Evolutionary conservation across 331 rosid genomes (phyloP).

Genomic region (Malus hybrid): DNA sequence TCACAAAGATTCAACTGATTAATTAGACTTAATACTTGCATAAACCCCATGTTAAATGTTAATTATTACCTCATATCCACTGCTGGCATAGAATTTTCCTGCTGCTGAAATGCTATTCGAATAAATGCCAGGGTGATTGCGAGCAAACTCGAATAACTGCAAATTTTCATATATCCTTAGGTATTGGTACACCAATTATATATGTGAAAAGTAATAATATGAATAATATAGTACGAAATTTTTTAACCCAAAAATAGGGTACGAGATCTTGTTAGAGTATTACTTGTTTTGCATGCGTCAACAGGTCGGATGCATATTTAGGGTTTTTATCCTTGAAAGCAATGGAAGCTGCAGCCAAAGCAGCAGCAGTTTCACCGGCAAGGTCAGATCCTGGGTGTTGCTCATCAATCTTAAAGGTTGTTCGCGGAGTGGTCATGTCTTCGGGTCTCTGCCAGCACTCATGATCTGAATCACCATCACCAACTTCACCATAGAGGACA

Average conservation of each 20-base stretch:
- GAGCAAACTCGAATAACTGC: constrained; percentile 50
- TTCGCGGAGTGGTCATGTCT: constrained; percentile 52
- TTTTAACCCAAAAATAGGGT: background rate
- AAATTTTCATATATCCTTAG: background rate
- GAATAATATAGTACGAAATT: background rate
- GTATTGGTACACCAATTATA: background rate
- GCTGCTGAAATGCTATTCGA: constrained; percentile 34
- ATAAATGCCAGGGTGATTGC: constrained; percentile 30
- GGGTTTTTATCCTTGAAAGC: constrained; percentile 13
- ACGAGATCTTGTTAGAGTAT: background rate
- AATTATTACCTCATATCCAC: constrained; percentile 45
- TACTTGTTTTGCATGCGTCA: constrained; percentile 43
- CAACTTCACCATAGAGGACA: constrained; percentile 38
- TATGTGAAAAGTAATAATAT: background rate
- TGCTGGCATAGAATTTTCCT: constrained; percentile 28
- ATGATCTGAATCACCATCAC: constrained; percentile 50
- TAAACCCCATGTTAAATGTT: background rate
- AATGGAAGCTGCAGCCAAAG: constrained; percentile 50
- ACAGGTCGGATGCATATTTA: constrained; percentile 15
- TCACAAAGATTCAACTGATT: background rate
- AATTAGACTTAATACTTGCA: background rate
- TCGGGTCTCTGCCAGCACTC: constrained; percentile 60
- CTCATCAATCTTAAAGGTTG: constrained; percentile 21
- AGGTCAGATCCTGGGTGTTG: constrained; percentile 55
- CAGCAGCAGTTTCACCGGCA: constrained; percentile 53